Evolutionary conservation across 345 rosid genomes (phyloP).

Genomic region (Kernera saxatilis): DNA sequence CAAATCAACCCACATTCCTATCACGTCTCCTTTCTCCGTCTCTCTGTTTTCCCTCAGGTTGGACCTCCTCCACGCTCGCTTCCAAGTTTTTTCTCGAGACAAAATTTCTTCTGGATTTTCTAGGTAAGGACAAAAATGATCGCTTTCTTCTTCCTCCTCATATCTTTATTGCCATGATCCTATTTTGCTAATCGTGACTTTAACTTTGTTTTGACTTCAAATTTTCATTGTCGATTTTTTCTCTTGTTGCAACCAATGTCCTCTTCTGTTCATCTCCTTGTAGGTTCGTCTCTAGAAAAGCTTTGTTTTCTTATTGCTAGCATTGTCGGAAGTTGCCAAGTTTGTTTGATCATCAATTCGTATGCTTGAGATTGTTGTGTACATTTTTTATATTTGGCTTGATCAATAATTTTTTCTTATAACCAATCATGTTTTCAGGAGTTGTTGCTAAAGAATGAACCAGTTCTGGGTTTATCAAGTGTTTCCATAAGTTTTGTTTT

Average conservation of each 20-base stretch:
- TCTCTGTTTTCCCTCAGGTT: constrained; percentile 19
- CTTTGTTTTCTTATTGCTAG: not conserved
- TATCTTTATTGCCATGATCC: not conserved
- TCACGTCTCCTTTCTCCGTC: constrained; percentile 23
- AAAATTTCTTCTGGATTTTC: not conserved
- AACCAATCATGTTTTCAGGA: constrained; percentile 8
- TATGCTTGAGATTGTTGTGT: not conserved
- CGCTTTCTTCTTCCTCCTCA: not conserved
- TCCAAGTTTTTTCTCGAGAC: not conserved
- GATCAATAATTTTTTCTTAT: not conserved
- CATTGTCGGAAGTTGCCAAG: not conserved
- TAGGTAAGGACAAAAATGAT: constrained; percentile 1
- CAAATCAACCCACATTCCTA: constrained; percentile 24
- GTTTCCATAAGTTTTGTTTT: constrained; percentile 23
- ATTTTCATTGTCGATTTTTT: not conserved
- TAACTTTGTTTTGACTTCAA: constrained; percentile 9
- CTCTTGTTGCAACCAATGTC: constrained; percentile 17
- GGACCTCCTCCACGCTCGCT: constrained; percentile 19
- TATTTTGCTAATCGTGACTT: constrained; percentile 5
- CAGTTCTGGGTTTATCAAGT: constrained; percentile 1
- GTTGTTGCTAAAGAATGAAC: constrained; percentile 18
- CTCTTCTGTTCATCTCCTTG: not conserved
- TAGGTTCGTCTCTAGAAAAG: not conserved
- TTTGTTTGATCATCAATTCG: not conserved
- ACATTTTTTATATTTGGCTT: not conserved